Conservation (phyloP, 306 rosid species). For the Clitoria ternatea region DNA sequence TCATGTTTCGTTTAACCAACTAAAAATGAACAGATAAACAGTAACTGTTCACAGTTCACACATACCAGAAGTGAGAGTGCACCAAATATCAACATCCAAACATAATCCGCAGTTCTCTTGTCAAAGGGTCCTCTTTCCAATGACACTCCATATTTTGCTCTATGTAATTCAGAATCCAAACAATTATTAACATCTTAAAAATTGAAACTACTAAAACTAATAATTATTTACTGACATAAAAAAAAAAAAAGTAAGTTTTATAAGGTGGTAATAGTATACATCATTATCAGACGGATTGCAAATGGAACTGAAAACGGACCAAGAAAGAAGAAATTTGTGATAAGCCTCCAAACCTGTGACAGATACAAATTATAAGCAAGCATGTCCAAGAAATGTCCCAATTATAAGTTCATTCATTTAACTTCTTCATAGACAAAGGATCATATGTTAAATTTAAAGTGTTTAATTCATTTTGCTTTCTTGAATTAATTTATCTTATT, state of each 20-base stretch:
- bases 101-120: slow-evolving; percentile 74
- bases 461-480: neutral
- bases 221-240: too few relatives aligned
- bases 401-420: too few relatives aligned
- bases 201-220: neutral
- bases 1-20: neutral
- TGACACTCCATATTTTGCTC: slow-evolving; percentile 76
- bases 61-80: slow-evolving; percentile 72
- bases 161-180: slow-evolving; percentile 19
- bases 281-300: slow-evolving; percentile 49
- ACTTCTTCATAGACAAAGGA: too few relatives aligned
- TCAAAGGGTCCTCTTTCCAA: slow-evolving; percentile 74
- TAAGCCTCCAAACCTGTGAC: slow-evolving; percentile 62
- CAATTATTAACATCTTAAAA: neutral
- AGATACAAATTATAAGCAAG: neutral
- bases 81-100: slow-evolving; percentile 73
- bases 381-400: slow-evolving; percentile 14
- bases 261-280: slow-evolving; percentile 46
- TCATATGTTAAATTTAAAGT: too few relatives aligned
- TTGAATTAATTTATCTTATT: neutral
- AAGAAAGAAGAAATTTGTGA: slow-evolving; percentile 74
- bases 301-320: slow-evolving; percentile 59
- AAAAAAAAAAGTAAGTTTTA: neutral
- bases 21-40: neutral
- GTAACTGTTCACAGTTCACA: neutral